Conservation (phyloP, 305 asterid genomes). For the Fraxinus sp. region DNA sequence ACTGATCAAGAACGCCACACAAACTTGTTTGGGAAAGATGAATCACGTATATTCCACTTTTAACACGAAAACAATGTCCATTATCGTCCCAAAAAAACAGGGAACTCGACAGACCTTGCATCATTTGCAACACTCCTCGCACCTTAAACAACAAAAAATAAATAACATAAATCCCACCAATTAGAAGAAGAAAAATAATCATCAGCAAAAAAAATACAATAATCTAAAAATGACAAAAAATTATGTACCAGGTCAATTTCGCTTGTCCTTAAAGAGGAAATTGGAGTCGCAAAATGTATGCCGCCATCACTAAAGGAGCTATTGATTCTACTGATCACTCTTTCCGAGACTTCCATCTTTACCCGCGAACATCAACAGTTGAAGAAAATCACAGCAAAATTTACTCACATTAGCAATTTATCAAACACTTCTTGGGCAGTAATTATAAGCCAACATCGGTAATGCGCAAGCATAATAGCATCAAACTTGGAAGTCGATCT, state of each 20-base stretch:
- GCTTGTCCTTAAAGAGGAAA: conserved; percentile 53
- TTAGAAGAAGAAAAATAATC: background rate
- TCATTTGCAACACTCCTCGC: conserved; percentile 78
- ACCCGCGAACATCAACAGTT: conserved; percentile 5
- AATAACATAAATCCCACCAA: conserved; percentile 3
- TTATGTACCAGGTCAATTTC: conserved; percentile 74
- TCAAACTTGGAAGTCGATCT: background rate
- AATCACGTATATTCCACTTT: conserved; percentile 65
- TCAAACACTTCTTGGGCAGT: conserved; percentile 31
- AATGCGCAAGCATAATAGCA: background rate
- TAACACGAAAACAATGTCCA: conserved; percentile 44
- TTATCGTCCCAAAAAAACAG: conserved; percentile 64
- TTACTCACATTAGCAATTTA: conserved; percentile 23
- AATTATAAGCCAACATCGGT: background rate
- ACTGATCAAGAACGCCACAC: conserved; percentile 63
- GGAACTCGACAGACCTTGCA: conserved; percentile 77
- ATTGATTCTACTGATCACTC: conserved; percentile 52
- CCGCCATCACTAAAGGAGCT: conserved; percentile 59
- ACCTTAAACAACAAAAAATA: conserved; percentile 46
- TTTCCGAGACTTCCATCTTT: conserved; percentile 61
- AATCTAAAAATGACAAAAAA: background rate
- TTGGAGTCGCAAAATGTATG: conserved; percentile 63
- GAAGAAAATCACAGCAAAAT: background rate
- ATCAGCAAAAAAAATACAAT: background rate
- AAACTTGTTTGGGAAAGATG: conserved; percentile 89